A percentile compares a stretch with the other conserved stretches of the same genome.
phyloP scores from a whole-genome alignment of 148 eudicot genomes.

The Rhododendron kiyosumense region DNA sequence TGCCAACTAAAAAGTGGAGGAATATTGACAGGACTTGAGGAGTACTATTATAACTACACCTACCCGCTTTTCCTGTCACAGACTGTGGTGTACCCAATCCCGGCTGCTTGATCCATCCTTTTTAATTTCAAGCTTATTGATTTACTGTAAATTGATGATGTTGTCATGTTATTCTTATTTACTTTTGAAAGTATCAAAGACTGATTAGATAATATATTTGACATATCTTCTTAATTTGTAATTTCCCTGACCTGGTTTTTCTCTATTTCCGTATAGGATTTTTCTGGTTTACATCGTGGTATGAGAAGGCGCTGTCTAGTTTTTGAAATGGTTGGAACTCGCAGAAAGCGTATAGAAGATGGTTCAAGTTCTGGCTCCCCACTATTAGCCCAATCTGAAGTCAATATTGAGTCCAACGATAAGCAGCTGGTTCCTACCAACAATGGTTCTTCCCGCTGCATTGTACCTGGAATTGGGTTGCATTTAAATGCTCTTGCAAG shows the following conservation, averaged over 20 bases:
- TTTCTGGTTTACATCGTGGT: constrained; percentile 55
- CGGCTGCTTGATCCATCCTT: not conserved
- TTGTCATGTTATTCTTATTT: not conserved
- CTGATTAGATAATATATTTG: not conserved
- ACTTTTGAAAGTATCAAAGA: not conserved
- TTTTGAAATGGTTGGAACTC: constrained; percentile 70
- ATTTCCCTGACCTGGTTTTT: not conserved
- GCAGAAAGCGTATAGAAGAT: constrained; percentile 43
- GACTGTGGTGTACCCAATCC: not conserved
- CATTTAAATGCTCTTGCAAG: constrained; percentile 89
- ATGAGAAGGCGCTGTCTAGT: constrained; percentile 84
- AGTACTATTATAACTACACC: not conserved
- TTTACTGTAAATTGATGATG: not conserved
- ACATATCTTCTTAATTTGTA: not conserved
- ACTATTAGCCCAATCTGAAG: constrained; percentile 28
- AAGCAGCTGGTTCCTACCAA: constrained; percentile 32
- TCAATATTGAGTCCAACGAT: constrained; percentile 19
- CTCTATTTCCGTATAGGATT: constrained; percentile 32
- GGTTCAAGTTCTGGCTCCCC: constrained; percentile 36
- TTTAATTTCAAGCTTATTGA: not conserved
- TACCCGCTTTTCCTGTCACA: not conserved
- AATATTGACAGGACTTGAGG: not conserved
- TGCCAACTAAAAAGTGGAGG: not conserved
- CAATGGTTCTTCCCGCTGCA: constrained; percentile 43
- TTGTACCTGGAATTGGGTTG: constrained; percentile 82